phyloP scores from a whole-genome alignment of 441 rosid genomes.

The Pelargonium citronellum region DNA sequence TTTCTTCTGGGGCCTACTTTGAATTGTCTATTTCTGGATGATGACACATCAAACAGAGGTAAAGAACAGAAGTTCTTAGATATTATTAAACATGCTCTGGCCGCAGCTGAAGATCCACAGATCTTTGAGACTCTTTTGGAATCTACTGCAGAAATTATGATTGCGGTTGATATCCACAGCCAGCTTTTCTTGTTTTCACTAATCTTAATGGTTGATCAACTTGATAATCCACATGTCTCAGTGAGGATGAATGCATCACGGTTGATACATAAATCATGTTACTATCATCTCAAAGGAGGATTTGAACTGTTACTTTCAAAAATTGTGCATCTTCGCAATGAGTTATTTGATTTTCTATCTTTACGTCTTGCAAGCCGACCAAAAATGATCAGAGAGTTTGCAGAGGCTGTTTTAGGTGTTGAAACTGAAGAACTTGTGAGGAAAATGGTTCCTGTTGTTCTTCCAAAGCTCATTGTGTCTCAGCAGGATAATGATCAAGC shows the following conservation, averaged over 20 bases:
- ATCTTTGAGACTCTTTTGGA: conserved; percentile 77
- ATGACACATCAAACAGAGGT: conserved; percentile 36
- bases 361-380: conserved; percentile 61
- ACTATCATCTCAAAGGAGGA: conserved; percentile 78
- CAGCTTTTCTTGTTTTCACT: conserved; percentile 65
- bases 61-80: conserved; percentile 49
- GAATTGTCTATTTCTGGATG: conserved; percentile 51
- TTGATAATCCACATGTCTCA: conserved; percentile 64
- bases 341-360: conserved; percentile 67
- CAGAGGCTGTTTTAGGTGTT: conserved; percentile 82
- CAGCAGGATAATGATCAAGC: conserved; percentile 64
- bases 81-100: conserved; percentile 55
- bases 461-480: conserved; percentile 91
- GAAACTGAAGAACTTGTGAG: conserved; percentile 62
- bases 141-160: conserved; percentile 70
- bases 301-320: conserved; percentile 55
- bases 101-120: conserved; percentile 57
- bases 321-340: conserved; percentile 51
- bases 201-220: conserved; percentile 81
- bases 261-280: conserved; percentile 66
- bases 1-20: conserved; percentile 50
- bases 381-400: conserved; percentile 73
- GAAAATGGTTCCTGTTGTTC: conserved; percentile 81
- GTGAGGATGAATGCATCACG: conserved; percentile 70
- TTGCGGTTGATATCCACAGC: conserved; percentile 57